These are phyloP conservation scores for Amanita polypyramis DNA, from an alignment of 768 basidiomycete genomes.

Conservation along the genomic window DNA sequence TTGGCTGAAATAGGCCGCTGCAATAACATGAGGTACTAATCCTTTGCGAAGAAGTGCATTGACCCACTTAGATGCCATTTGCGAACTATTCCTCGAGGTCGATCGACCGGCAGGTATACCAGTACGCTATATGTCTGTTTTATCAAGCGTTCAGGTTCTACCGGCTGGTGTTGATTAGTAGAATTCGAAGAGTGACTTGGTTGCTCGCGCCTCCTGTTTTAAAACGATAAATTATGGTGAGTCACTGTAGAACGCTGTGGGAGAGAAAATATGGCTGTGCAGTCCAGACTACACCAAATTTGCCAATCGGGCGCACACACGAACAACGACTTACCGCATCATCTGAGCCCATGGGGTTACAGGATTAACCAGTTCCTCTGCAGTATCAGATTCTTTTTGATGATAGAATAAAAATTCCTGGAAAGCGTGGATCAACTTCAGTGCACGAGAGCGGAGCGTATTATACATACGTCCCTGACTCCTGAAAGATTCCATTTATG, in stretches of 20 bases:
- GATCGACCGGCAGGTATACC: constrained; percentile 50
- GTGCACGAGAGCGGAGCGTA: not conserved
- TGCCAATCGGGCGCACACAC: too few relatives aligned
- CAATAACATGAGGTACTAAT: constrained; percentile 6
- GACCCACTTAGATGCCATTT: constrained; percentile 80
- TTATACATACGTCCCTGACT: constrained; percentile 38
- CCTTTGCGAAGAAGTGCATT: not conserved
- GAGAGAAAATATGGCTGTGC: not conserved
- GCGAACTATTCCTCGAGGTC: constrained; percentile 38
- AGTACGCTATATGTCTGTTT: constrained; percentile 83
- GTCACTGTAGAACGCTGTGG: constrained; percentile 1
- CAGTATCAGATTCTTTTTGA: constrained; percentile 62
- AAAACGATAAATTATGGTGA: constrained; percentile 13
- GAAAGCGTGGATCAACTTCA: not conserved
- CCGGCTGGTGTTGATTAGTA: constrained; percentile 25
- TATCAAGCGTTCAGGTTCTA: constrained; percentile 55
- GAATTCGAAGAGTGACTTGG: constrained; percentile 22
- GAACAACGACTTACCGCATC: constrained; percentile 40
- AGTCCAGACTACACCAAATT: not conserved
- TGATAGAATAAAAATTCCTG: constrained; percentile 81
- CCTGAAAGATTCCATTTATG: constrained; percentile 20
- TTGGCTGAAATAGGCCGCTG: constrained; percentile 82
- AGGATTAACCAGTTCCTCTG: constrained; percentile 42
- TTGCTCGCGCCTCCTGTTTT: constrained; percentile 12
- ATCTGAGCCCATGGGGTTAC: constrained; percentile 69